A percentile compares a stretch with the other conserved stretches of the same genome.
These are phyloP conservation scores for Scedosporium apiospermum DNA, from an alignment of 2,329 filamentous ascomycete species.

Conservation along the genomic window DNA sequence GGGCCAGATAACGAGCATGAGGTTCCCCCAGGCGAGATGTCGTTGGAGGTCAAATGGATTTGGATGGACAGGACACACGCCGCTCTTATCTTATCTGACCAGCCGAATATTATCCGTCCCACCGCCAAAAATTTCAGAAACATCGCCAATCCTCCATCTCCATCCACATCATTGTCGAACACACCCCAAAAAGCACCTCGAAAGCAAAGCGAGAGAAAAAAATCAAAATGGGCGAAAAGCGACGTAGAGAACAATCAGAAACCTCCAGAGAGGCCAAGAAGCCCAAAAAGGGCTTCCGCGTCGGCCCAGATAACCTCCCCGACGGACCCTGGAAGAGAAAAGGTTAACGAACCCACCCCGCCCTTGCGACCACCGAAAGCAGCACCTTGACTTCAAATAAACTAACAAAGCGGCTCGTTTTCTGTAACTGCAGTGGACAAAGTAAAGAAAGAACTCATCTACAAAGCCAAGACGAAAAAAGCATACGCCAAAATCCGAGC, in stretches of 20 bases:
- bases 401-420: not conserved
- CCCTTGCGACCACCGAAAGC: not conserved
- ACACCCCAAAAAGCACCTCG: not conserved
- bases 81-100: constrained; percentile 8
- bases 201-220: not conserved
- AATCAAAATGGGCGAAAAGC: constrained; percentile 1
- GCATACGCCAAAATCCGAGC: constrained; percentile 80
- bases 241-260: not conserved
- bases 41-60: no score
- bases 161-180: not conserved
- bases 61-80: constrained; percentile 9
- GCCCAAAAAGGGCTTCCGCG: constrained; percentile 63
- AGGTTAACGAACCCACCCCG: constrained; percentile 23
- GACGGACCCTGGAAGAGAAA: constrained; percentile 84
- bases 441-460: constrained; percentile 81
- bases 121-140: not conserved
- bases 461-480: constrained; percentile 90
- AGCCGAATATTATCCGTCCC: not conserved
- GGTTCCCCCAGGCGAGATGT: no score
- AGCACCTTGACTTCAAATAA: not conserved
- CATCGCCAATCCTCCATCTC: not conserved
- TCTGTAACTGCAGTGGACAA: constrained; percentile 55
- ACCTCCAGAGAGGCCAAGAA: constrained; percentile 32
- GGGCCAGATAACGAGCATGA: no score
- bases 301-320: constrained; percentile 83